A percentile compares a stretch with the other conserved stretches of the same genome.
phyloP scores from a whole-genome alignment of 768 basidiomycete genomes.

The Leucosporidium creatinivorum region DNA sequence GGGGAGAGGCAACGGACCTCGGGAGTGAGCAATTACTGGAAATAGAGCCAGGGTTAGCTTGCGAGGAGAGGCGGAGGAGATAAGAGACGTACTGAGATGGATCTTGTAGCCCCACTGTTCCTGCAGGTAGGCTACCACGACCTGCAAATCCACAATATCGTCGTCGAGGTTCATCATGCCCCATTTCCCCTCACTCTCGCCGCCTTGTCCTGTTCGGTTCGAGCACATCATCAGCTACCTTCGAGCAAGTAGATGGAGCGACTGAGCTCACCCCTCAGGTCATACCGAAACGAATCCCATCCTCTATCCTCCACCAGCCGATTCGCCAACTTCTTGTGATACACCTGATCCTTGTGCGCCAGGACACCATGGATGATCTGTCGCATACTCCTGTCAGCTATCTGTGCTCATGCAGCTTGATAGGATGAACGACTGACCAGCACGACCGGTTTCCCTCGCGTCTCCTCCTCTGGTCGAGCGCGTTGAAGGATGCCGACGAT shows the following conservation, averaged over 20 bases:
- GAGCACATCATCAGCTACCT: too few relatives aligned
- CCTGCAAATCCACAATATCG: not conserved
- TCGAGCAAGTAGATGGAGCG: too few relatives aligned
- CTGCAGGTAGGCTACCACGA: not conserved
- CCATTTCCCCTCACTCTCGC: not conserved
- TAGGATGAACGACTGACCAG: not conserved
- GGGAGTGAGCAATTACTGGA: not conserved
- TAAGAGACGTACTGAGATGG: not conserved
- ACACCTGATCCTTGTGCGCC: not conserved
- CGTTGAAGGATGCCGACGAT: slow-evolving; percentile 1
- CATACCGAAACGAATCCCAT: not conserved
- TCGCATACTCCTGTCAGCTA: not conserved
- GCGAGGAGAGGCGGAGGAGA: not conserved
- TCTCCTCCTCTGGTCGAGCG: not conserved
- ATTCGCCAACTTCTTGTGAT: not conserved
- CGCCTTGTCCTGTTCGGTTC: too few relatives aligned
- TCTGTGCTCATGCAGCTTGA: not conserved
- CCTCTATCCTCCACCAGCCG: not conserved
- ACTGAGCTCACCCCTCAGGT: too few relatives aligned
- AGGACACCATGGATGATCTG: slow-evolving; percentile 1
- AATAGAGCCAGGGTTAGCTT: not conserved
- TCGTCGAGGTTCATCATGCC: not conserved
- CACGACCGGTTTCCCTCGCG: not conserved
- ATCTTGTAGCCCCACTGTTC: not conserved
- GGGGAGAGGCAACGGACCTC: not conserved